Conservation (phyloP, 495 filamentous ascomycete genomes). For the Hapsidospora chrysogenum region DNA sequence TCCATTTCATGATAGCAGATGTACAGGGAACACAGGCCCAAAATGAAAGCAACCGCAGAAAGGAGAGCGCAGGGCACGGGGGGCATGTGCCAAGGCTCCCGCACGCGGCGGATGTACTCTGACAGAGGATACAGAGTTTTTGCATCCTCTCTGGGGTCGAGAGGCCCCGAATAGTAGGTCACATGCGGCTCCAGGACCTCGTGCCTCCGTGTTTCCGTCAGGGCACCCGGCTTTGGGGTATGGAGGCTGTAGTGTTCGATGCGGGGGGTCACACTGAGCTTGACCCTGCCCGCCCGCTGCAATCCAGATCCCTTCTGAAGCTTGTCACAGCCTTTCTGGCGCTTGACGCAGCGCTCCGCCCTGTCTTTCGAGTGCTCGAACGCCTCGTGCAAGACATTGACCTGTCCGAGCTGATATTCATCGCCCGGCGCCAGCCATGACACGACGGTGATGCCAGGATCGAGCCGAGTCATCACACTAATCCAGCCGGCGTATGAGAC, state of each 20-base stretch:
- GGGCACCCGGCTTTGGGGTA: neutral
- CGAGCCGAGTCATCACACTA: neutral
- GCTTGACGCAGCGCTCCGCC: no score
- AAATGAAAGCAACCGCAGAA: neutral
- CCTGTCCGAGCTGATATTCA: neutral
- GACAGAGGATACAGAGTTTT: neutral
- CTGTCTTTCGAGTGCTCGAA: no score
- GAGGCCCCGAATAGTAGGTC: neutral
- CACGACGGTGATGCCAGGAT: neutral
- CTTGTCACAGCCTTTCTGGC: no score
- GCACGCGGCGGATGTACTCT: neutral
- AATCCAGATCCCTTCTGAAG: neutral
- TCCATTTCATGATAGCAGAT: neutral
- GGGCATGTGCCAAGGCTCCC: no score
- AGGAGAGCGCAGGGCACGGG: neutral
- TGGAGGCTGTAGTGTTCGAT: neutral
- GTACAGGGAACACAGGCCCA: neutral
- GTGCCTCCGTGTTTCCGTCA: neutral
- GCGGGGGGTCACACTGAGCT: neutral
- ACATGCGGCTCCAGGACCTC: slow-evolving; percentile 1
- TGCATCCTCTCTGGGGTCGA: neutral
- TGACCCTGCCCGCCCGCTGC: neutral
- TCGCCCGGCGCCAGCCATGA: slow-evolving; percentile 1
- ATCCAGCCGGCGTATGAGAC: neutral
- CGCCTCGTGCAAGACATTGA: no score